Conservation (phyloP, 2,329 filamentous ascomycete species). For the Cladosporium colombiae region DNA sequence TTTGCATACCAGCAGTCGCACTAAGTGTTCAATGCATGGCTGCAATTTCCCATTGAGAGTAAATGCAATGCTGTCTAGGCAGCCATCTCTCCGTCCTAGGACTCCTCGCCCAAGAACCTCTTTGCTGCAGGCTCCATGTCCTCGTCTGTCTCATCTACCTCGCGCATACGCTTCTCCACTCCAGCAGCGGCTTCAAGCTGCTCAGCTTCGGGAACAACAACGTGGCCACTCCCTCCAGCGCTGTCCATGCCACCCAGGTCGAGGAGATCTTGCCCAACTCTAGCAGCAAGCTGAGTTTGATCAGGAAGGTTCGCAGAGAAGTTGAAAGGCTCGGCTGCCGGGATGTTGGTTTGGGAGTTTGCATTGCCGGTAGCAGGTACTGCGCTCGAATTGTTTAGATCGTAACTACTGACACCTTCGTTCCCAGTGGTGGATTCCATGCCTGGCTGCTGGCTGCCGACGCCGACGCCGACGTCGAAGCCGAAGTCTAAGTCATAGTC, state of each 20-base stretch:
- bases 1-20: not conserved
- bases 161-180: slow-evolving; percentile 5
- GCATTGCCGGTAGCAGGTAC: not conserved
- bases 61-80: not conserved
- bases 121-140: not conserved
- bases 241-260: not conserved
- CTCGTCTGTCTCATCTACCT: not conserved
- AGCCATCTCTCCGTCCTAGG: not conserved
- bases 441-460: not conserved
- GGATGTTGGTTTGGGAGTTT: not conserved
- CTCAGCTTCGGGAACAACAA: not conserved
- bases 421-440: not conserved
- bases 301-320: not conserved
- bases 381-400: not conserved
- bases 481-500: too few species aligned
- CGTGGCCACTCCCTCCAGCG: not conserved
- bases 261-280: slow-evolving; percentile 9
- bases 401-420: not conserved
- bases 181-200: not conserved
- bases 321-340: not conserved
- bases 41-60: not conserved
- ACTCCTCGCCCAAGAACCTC: not conserved
- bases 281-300: slow-evolving; percentile 19
- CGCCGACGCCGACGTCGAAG: too few species aligned
- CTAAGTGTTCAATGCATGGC: not conserved